Evolutionary conservation across 768 basidiomycete genomes (phyloP).

Genomic region (Suillus plorans): DNA sequence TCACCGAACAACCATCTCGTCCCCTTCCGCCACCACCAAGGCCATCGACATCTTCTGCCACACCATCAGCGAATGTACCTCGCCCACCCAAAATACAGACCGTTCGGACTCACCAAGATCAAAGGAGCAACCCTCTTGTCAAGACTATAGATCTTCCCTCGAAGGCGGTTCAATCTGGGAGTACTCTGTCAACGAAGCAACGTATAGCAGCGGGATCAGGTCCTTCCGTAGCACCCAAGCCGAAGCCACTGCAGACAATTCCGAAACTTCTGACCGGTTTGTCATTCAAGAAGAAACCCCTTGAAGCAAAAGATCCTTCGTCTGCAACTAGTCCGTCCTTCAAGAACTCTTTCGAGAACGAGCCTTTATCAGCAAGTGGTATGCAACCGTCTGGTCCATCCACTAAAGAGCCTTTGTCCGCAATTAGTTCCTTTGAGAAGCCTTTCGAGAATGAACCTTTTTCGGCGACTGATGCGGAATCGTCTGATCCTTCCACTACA

Average conservation of each 20-base stretch:
- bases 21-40: constrained; percentile 4
- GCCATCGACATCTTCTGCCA: background rate
- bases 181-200: constrained; percentile 51
- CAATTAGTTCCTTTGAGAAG: background rate
- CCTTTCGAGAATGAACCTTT: background rate
- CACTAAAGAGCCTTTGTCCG: constrained; percentile 11
- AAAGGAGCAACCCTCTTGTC: constrained; percentile 30
- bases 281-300: constrained; percentile 44
- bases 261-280: constrained; percentile 31
- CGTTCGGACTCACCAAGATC: constrained; percentile 31
- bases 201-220: constrained; percentile 41
- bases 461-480: background rate
- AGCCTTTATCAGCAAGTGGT: background rate
- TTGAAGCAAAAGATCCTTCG: constrained; percentile 16
- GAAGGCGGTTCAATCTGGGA: constrained; percentile 26
- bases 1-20: background rate
- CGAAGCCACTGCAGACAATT: constrained; percentile 34
- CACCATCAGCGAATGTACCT: constrained; percentile 10
- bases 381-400: background rate
- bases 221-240: constrained; percentile 30
- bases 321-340: background rate
- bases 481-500: background rate
- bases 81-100: constrained; percentile 14
- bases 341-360: background rate
- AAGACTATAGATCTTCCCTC: constrained; percentile 28